These are phyloP conservation scores for Geranomyces michiganensis DNA, from an alignment of 192 early-diverging fungal genomes.

Conservation along the genomic window DNA sequence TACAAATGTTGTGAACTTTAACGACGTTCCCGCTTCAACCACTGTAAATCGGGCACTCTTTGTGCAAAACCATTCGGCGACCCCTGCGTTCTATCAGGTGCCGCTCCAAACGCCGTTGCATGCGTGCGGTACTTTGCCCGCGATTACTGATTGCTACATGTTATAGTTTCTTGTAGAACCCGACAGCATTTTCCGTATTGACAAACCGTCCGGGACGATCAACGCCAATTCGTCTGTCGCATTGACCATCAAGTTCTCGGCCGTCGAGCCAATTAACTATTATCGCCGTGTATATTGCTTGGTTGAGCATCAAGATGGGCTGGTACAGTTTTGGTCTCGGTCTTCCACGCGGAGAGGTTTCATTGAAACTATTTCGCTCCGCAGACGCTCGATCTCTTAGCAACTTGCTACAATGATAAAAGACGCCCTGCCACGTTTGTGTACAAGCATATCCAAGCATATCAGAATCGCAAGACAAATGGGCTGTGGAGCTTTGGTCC, in stretches of 20 bases:
- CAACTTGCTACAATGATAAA: slow-evolving; percentile 62
- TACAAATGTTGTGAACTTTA: slow-evolving; percentile 57
- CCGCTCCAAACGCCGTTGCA: not conserved
- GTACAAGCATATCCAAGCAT: slow-evolving; percentile 48
- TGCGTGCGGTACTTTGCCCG: not conserved
- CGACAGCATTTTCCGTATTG: slow-evolving; percentile 52
- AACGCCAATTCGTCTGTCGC: slow-evolving; percentile 54
- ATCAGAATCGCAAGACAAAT: slow-evolving; percentile 47
- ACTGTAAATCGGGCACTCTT: slow-evolving; percentile 48
- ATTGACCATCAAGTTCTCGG: slow-evolving; percentile 55
- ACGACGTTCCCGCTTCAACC: slow-evolving; percentile 45
- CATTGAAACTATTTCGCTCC: not conserved
- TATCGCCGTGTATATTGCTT: slow-evolving; percentile 60
- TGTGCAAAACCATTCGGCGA: slow-evolving; percentile 47
- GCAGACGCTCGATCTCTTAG: slow-evolving; percentile 55
- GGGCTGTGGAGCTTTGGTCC: slow-evolving; percentile 57
- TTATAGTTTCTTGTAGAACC: slow-evolving; percentile 50
- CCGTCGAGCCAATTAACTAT: slow-evolving; percentile 60
- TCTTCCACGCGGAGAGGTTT: no score
- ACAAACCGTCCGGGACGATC: slow-evolving; percentile 56
- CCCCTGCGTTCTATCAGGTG: slow-evolving; percentile 53
- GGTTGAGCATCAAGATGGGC: slow-evolving; percentile 57
- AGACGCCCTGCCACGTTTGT: slow-evolving; percentile 57
- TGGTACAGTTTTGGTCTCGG: slow-evolving; percentile 28
- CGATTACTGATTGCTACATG: not conserved